phyloP scores from a whole-genome alignment of 73 alveolate species.

The Paramecium caudatum region DNA sequence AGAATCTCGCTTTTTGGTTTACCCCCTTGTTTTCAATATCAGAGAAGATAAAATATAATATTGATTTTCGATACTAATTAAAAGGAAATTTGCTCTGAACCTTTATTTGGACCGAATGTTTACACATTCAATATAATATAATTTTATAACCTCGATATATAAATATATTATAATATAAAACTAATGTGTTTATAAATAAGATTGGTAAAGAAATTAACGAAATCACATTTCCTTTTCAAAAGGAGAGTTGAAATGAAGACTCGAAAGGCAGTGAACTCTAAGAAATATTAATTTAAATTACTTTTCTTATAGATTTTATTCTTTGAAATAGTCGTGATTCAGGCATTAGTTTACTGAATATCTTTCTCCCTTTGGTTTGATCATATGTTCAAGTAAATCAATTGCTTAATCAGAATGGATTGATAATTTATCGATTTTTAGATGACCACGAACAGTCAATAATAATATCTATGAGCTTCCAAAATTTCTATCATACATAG shows the following conservation, averaged over 20 bases:
- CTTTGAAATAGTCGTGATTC: not conserved
- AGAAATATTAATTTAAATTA: not conserved
- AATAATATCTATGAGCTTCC: not conserved
- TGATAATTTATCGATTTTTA: not conserved
- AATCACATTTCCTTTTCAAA: too few species aligned
- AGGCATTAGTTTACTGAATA: not conserved
- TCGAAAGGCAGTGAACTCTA: not conserved
- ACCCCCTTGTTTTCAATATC: too few species aligned
- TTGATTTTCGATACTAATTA: too few species aligned
- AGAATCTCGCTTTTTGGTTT: too few species aligned
- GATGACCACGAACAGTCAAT: not conserved
- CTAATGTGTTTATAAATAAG: too few species aligned
- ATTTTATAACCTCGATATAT: too few species aligned
- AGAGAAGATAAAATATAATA: too few species aligned
- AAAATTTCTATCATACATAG: constrained; percentile 18
- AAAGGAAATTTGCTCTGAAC: too few species aligned
- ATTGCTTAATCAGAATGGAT: not conserved
- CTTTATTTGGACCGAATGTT: too few species aligned
- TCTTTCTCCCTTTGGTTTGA: not conserved
- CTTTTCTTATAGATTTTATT: not conserved
- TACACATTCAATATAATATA: too few species aligned
- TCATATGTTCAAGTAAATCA: not conserved
- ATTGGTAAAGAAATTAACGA: too few species aligned
- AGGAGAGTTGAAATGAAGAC: not conserved
- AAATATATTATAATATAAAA: too few species aligned